Evolutionary conservation across 495 filamentous ascomycete species (phyloP).

Genomic region (Lepraria neglecta): DNA sequence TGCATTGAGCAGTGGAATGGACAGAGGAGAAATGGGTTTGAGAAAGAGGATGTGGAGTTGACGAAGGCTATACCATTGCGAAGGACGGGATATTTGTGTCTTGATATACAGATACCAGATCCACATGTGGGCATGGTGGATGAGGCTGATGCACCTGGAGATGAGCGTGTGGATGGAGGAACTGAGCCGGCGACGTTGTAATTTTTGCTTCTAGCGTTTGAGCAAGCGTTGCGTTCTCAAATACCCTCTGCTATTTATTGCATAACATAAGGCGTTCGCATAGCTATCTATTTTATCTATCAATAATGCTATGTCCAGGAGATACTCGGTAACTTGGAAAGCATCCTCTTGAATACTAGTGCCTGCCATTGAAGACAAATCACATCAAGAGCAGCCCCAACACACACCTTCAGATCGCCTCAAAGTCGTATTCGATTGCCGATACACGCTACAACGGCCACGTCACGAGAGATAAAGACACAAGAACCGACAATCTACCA

Average conservation of each 20-base stretch:
- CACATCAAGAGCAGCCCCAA: too few species aligned
- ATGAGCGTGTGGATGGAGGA: conserved; percentile 6
- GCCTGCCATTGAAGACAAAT: too few species aligned
- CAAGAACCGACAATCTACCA: background rate
- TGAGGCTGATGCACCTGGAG: conserved; percentile 4
- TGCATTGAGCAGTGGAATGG: conserved; percentile 80
- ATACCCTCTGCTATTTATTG: conserved; percentile 1
- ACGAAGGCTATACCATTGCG: conserved; percentile 71
- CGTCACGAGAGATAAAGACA: background rate
- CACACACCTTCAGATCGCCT: too few species aligned
- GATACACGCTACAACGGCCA: background rate
- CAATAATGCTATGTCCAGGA: too few species aligned
- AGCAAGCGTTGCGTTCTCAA: conserved; percentile 8
- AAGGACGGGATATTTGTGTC: conserved; percentile 80
- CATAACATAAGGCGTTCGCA: conserved; percentile 8
- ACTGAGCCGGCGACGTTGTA: background rate
- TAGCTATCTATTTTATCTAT: background rate
- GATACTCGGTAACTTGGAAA: too few species aligned
- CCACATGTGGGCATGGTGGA: conserved; percentile 57
- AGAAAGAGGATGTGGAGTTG: conserved; percentile 46
- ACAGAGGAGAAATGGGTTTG: conserved; percentile 50
- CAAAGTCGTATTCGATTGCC: too few species aligned
- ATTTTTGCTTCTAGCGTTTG: conserved; percentile 9
- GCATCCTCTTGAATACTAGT: too few species aligned
- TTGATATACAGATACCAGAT: conserved; percentile 82